These are phyloP conservation scores for Ambrosia artemisiifolia DNA, from an alignment of 129 eudicot species.

Conservation along the genomic window DNA sequence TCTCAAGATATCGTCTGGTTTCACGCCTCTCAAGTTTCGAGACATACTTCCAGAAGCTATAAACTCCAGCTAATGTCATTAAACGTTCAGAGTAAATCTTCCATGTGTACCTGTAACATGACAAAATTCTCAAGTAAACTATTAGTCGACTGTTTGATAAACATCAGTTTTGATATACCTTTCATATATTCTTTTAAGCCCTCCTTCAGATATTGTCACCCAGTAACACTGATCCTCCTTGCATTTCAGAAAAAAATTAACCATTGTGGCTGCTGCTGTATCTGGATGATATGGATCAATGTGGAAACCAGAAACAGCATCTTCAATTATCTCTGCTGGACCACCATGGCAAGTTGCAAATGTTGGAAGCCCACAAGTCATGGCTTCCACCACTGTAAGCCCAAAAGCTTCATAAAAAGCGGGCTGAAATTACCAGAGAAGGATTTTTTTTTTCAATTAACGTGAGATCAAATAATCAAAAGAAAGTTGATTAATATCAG, in stretches of 20 bases:
- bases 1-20: conserved; percentile 91
- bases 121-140: conserved; percentile 10
- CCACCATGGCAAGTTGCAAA: conserved; percentile 98
- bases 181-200: conserved; percentile 70
- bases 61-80: conserved; percentile 92
- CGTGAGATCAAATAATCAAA: not conserved
- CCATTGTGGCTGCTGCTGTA: conserved; percentile 57
- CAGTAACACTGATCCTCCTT: conserved; percentile 58
- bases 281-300: conserved; percentile 96
- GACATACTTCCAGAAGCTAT: conserved; percentile 94
- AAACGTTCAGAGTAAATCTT: conserved; percentile 86
- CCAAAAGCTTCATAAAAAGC: conserved; percentile 98
- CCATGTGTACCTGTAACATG: conserved; percentile 83
- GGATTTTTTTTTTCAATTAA: conserved; percentile 4
- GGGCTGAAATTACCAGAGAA: conserved; percentile 52
- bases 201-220: conserved; percentile 65
- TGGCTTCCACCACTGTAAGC: conserved; percentile 94
- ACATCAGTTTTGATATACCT: conserved; percentile 35
- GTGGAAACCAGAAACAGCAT: conserved; percentile 88
- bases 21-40: conserved; percentile 95
- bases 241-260: conserved; percentile 65
- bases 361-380: conserved; percentile 96
- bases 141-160: conserved; percentile 1
- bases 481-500: not conserved
- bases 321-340: conserved; percentile 87